Evolutionary conservation across 306 rosid genomes (phyloP).

Genomic region (Heteromeles arbutifolia): DNA sequence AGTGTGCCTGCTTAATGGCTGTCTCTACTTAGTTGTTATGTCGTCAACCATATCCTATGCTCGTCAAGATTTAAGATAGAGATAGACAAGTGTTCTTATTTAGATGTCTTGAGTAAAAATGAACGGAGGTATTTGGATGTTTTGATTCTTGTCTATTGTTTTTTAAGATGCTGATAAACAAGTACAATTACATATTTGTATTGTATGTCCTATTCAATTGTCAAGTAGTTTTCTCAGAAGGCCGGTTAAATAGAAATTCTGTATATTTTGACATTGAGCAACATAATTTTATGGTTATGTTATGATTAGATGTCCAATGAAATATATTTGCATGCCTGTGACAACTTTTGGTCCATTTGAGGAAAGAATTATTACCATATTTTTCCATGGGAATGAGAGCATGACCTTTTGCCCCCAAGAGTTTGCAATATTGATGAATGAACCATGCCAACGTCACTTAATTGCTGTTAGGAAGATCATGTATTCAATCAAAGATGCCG

Average conservation of each 20-base stretch:
- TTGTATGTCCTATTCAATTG: not conserved
- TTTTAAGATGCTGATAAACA: not conserved
- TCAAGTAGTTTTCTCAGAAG: not conserved
- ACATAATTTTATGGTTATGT: constrained; percentile 23
- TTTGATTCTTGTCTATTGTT: not conserved
- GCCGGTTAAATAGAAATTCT: constrained; percentile 7
- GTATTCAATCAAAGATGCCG: constrained; percentile 85
- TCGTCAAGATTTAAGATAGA: not conserved
- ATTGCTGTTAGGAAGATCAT: constrained; percentile 80
- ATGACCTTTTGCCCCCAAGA: constrained; percentile 43
- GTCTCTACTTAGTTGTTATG: not conserved
- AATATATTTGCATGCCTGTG: constrained; percentile 32
- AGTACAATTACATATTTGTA: not conserved
- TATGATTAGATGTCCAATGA: constrained; percentile 32
- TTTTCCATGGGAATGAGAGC: constrained; percentile 51
- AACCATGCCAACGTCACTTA: constrained; percentile 82
- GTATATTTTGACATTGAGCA: constrained; percentile 18
- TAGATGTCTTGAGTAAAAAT: not conserved
- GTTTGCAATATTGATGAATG: constrained; percentile 73
- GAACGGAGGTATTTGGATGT: not conserved
- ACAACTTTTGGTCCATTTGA: constrained; percentile 38
- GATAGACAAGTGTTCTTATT: not conserved
- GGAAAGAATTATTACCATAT: constrained; percentile 41
- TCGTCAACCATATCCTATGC: not conserved
- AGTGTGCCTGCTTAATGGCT: not conserved